A percentile compares a stretch with the other conserved stretches of the same genome.
phyloP scores from a whole-genome alignment of 371 early-diverging fungal species.

The Gilbertella persicaria region DNA sequence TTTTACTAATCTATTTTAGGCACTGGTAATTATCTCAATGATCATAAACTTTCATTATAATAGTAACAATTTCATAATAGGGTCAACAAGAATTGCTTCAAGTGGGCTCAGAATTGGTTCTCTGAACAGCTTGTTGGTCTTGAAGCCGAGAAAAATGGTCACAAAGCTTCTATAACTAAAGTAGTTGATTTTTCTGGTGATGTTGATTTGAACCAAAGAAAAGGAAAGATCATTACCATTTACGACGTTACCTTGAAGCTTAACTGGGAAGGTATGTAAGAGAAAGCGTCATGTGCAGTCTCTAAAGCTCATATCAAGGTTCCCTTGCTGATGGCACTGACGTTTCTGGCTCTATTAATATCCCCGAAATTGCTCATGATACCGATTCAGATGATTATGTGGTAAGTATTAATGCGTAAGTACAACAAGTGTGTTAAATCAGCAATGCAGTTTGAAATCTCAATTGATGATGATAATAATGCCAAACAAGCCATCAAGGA shows the following conservation, averaged over 20 bases:
- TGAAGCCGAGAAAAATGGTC: slow-evolving; percentile 47
- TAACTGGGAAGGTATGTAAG: slow-evolving; percentile 76
- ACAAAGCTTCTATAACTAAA: slow-evolving; percentile 53
- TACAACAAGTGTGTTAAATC: background rate
- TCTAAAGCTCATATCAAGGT: slow-evolving; percentile 35
- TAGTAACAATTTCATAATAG: slow-evolving; percentile 33
- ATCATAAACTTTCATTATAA: background rate
- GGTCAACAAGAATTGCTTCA: slow-evolving; percentile 87
- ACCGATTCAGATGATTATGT: slow-evolving; percentile 80
- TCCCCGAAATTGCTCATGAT: slow-evolving; percentile 94
- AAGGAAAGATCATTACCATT: slow-evolving; percentile 85
- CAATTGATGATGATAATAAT: slow-evolving; percentile 59
- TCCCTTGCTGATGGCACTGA: slow-evolving; percentile 62
- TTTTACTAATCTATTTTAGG: too few species aligned
- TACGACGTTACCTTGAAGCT: slow-evolving; percentile 73
- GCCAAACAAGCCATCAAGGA: slow-evolving; percentile 69
- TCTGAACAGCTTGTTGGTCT: slow-evolving; percentile 53
- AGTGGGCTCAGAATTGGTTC: slow-evolving; percentile 78
- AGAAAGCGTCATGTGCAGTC: too few species aligned
- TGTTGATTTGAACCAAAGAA: slow-evolving; percentile 85
- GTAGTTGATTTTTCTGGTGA: slow-evolving; percentile 71
- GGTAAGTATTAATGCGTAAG: slow-evolving; percentile 29
- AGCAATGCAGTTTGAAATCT: slow-evolving; percentile 69
- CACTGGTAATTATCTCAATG: slow-evolving; percentile 21
- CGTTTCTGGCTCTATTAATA: slow-evolving; percentile 74